phyloP scores from a whole-genome alignment of 2,329 filamentous ascomycete species.

The Pezicula rhizophila region DNA sequence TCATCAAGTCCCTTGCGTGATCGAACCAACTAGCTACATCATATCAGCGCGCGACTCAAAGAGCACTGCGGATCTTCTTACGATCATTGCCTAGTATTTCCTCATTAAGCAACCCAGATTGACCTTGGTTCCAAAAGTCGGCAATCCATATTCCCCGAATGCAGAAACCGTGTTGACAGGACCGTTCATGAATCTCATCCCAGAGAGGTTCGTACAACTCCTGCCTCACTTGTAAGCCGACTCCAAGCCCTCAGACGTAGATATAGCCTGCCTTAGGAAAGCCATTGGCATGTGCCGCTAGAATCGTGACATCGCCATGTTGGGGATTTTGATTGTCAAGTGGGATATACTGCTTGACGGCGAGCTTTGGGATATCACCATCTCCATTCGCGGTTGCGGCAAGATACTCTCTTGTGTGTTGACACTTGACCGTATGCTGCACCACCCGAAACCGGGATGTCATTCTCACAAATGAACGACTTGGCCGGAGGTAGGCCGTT shows the following conservation, averaged over 20 bases:
- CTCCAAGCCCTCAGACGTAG: not conserved
- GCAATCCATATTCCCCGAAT: slow-evolving; percentile 84
- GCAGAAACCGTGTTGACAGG: slow-evolving; percentile 52
- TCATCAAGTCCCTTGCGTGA: slow-evolving; percentile 73
- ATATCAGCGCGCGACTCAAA: too few relatives aligned
- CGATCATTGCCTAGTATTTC: too few relatives aligned
- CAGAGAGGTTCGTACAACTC: slow-evolving; percentile 89
- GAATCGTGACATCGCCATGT: slow-evolving; percentile 75
- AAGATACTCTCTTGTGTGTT: too few relatives aligned
- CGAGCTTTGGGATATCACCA: too few relatives aligned
- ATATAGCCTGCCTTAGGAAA: slow-evolving; percentile 74
- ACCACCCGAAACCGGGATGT: too few relatives aligned
- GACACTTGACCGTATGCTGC: too few relatives aligned
- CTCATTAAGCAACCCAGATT: slow-evolving; percentile 73
- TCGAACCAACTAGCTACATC: too few relatives aligned
- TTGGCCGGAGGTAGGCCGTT: too few relatives aligned
- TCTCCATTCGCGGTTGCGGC: too few relatives aligned
- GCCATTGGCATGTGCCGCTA: slow-evolving; percentile 84
- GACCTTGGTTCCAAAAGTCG: slow-evolving; percentile 72
- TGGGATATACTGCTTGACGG: slow-evolving; percentile 34
- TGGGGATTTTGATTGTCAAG: slow-evolving; percentile 60
- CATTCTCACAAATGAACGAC: too few relatives aligned
- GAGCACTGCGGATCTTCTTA: too few relatives aligned
- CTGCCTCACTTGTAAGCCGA: slow-evolving; percentile 38
- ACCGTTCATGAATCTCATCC: slow-evolving; percentile 64